phyloP scores from a whole-genome alignment of 768 basidiomycete genomes.

The Leucocoprinus leucothites region DNA sequence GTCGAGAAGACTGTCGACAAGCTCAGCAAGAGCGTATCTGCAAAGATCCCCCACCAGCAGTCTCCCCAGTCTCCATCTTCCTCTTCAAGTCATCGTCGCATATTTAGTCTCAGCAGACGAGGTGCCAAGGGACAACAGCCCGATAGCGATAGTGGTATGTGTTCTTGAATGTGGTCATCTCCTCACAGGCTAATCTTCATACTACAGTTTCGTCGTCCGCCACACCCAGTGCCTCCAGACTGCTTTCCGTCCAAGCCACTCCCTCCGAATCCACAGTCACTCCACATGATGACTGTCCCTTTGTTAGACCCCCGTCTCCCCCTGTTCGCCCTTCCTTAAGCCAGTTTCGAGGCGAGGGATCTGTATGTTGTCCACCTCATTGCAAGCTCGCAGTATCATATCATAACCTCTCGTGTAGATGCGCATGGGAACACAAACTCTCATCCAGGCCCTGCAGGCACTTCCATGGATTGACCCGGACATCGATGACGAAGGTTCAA shows the following conservation, averaged over 20 bases:
- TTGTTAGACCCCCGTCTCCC: slow-evolving; percentile 75
- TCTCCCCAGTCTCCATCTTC: slow-evolving; percentile 28
- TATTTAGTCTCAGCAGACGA: slow-evolving; percentile 51
- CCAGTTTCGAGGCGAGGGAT: slow-evolving; percentile 65
- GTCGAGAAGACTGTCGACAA: slow-evolving; percentile 63
- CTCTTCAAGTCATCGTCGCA: slow-evolving; percentile 40
- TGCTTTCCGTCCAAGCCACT: slow-evolving; percentile 22
- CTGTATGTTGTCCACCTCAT: slow-evolving; percentile 43
- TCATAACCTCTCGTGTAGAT: slow-evolving; percentile 44
- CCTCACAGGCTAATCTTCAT: not conserved
- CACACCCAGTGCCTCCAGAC: slow-evolving; percentile 26
- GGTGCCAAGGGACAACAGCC: slow-evolving; percentile 45
- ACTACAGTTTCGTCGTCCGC: slow-evolving; percentile 13
- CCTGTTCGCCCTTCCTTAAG: slow-evolving; percentile 45
- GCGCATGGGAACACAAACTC: slow-evolving; percentile 83
- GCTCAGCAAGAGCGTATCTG: slow-evolving; percentile 56
- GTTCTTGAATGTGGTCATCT: slow-evolving; percentile 15
- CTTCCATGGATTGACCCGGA: slow-evolving; percentile 76
- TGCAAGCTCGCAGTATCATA: slow-evolving; percentile 9
- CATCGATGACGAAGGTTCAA: slow-evolving; percentile 59
- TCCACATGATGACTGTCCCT: slow-evolving; percentile 41
- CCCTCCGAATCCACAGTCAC: slow-evolving; percentile 13
- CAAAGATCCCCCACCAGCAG: slow-evolving; percentile 26
- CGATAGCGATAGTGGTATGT: slow-evolving; percentile 29
- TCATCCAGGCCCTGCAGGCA: slow-evolving; percentile 86